Evolutionary conservation across 768 basidiomycete species (phyloP).

Genomic region (Boletus pseudopeckii): DNA sequence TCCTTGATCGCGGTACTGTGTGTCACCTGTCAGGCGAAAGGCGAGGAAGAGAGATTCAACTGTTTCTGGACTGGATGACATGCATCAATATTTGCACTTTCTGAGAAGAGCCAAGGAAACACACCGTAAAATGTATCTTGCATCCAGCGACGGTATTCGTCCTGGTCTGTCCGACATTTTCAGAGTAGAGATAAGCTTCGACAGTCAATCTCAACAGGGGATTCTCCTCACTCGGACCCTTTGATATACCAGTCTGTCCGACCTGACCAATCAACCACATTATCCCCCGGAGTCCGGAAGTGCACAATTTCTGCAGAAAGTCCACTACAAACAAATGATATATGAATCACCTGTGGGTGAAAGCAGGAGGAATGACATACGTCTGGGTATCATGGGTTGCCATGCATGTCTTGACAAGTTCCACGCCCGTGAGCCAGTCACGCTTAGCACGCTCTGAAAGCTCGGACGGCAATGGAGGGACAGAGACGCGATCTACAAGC

Average conservation of each 20-base stretch:
- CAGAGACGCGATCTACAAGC: constrained; percentile 47
- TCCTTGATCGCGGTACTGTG: constrained; percentile 74
- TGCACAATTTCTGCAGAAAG: constrained; percentile 88
- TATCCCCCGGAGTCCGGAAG: constrained; percentile 66
- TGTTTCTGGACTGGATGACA: constrained; percentile 74
- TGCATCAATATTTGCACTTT: neutral
- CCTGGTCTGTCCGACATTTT: constrained; percentile 20
- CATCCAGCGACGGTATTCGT: constrained; percentile 58
- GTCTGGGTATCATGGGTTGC: constrained; percentile 79
- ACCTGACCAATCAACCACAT: constrained; percentile 40
- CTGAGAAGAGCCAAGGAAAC: constrained; percentile 14
- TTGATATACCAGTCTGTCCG: constrained; percentile 88
- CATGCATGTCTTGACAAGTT: constrained; percentile 86
- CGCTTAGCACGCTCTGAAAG: constrained; percentile 60
- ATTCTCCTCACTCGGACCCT: constrained; percentile 53
- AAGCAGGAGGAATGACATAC: constrained; percentile 40
- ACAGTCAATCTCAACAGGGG: neutral
- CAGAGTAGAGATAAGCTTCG: neutral
- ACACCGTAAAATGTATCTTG: constrained; percentile 87
- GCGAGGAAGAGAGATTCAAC: constrained; percentile 92
- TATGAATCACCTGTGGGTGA: neutral
- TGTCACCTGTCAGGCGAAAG: constrained; percentile 84
- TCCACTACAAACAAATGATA: constrained; percentile 45
- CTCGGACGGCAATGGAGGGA: constrained; percentile 64
- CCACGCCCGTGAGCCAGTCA: constrained; percentile 80